Conservation (phyloP, 2,329 filamentous ascomycete species). For the Clarireedia homoeocarpa region DNA sequence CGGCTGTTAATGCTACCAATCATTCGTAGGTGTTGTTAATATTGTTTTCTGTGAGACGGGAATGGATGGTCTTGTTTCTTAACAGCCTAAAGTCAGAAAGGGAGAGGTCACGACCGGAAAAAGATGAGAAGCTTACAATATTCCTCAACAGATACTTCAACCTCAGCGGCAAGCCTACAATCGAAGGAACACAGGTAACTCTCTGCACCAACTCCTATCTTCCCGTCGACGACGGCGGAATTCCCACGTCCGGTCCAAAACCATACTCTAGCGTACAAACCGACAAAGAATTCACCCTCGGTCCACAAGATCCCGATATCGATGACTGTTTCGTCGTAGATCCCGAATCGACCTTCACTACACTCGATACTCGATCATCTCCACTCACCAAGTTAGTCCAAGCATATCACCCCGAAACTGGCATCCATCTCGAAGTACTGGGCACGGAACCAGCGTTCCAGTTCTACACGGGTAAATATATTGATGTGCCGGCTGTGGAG, state of each 20-base stretch:
- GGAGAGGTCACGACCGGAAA: too few relatives aligned
- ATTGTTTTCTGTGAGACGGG: background rate
- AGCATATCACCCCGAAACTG: constrained; percentile 65
- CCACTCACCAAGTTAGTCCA: constrained; percentile 61
- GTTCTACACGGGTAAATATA: constrained; percentile 87
- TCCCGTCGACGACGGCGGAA: constrained; percentile 62
- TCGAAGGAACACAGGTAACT: constrained; percentile 53
- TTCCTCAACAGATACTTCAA: constrained; percentile 49
- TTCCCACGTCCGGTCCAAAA: constrained; percentile 60
- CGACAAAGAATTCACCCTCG: constrained; percentile 63
- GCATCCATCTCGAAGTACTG: constrained; percentile 75
- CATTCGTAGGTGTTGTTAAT: constrained; percentile 58
- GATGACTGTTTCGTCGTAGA: constrained; percentile 83
- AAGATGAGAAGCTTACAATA: background rate
- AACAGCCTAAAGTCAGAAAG: too few relatives aligned
- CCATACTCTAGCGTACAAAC: constrained; percentile 56
- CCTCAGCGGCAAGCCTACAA: constrained; percentile 46
- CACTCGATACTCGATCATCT: constrained; percentile 42
- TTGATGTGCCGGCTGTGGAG: constrained; percentile 64
- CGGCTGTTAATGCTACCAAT: constrained; percentile 87
- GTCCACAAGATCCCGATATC: constrained; percentile 58
- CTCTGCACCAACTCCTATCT: constrained; percentile 58
- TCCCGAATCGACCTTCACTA: constrained; percentile 31
- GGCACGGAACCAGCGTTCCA: constrained; percentile 96
- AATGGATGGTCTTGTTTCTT: too few relatives aligned